Conservation (phyloP, 176 grass and related monocot genomes). For the Alopecurus myosuroides region DNA sequence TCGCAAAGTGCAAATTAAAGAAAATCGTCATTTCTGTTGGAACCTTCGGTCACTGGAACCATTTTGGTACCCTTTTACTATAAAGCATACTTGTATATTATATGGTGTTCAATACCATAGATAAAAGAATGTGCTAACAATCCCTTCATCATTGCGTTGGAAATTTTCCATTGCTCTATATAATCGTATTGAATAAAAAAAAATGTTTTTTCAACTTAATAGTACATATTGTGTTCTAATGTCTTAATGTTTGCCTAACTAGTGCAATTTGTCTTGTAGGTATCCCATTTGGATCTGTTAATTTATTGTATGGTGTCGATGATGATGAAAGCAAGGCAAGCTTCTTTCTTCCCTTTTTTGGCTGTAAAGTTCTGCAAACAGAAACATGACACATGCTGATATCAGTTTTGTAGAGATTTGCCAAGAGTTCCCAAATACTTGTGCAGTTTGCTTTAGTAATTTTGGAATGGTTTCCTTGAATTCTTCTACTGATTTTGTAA, state of each 20-base stretch:
- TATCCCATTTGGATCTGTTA: slow-evolving; percentile 98
- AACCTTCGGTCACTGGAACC: background rate
- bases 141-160: background rate
- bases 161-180: background rate
- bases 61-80: background rate
- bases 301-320: slow-evolving; percentile 82
- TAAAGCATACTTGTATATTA: background rate
- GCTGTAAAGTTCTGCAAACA: slow-evolving; percentile 6
- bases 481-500: slow-evolving; percentile 17
- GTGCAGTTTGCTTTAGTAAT: background rate
- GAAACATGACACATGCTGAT: background rate
- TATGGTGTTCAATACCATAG: background rate
- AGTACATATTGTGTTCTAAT: background rate
- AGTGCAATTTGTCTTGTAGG: slow-evolving; percentile 37
- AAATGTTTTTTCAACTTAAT: background rate
- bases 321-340: slow-evolving; percentile 98
- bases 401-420: background rate
- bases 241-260: slow-evolving; percentile 3
- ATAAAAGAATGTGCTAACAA: background rate
- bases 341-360: slow-evolving; percentile 28
- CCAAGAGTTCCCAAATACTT: background rate
- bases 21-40: background rate
- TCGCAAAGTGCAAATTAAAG: background rate
- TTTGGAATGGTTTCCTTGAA: background rate
- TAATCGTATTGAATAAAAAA: background rate